phyloP scores from a whole-genome alignment of 306 rosid genomes.

The Ochetophila trinervis region DNA sequence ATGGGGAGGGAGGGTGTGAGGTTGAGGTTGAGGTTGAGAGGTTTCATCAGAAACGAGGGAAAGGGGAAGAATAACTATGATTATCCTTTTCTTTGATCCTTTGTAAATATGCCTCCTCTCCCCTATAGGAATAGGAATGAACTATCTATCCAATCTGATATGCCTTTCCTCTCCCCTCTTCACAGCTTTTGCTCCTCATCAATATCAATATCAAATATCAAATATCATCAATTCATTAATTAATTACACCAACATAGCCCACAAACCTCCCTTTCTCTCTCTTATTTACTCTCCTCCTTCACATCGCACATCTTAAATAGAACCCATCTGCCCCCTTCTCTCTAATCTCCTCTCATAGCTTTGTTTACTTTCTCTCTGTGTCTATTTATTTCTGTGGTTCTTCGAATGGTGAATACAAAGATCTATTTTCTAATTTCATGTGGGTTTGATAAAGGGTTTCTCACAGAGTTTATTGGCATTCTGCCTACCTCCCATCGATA shows the following conservation, averaged over 20 bases:
- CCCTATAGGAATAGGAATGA: constrained; percentile 26
- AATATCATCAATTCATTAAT: constrained; percentile 15
- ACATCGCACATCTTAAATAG: constrained; percentile 43
- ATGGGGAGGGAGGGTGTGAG: not conserved
- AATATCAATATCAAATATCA: not conserved
- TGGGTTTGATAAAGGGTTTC: constrained; percentile 71
- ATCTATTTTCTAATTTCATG: constrained; percentile 32
- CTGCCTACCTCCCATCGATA: constrained; percentile 86
- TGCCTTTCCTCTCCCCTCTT: constrained; percentile 14
- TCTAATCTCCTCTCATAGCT: not conserved
- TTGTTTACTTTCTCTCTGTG: not conserved
- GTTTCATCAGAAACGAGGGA: constrained; percentile 60
- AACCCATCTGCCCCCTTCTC: constrained; percentile 23
- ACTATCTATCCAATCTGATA: constrained; percentile 50
- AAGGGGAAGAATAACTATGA: constrained; percentile 40
- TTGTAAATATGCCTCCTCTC: constrained; percentile 44
- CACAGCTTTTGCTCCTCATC: constrained; percentile 3
- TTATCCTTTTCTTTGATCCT: constrained; percentile 43
- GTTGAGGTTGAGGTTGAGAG: constrained; percentile 8
- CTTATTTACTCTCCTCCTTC: constrained; percentile 14
- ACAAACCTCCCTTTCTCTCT: constrained; percentile 17
- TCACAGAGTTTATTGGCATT: constrained; percentile 91
- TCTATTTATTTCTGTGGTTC: not conserved
- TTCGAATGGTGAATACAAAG: constrained; percentile 1
- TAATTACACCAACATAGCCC: constrained; percentile 34